Evolutionary conservation across 1,284 basidiomycete genomes (phyloP).

Genomic region (Leccinum angustisporum): DNA sequence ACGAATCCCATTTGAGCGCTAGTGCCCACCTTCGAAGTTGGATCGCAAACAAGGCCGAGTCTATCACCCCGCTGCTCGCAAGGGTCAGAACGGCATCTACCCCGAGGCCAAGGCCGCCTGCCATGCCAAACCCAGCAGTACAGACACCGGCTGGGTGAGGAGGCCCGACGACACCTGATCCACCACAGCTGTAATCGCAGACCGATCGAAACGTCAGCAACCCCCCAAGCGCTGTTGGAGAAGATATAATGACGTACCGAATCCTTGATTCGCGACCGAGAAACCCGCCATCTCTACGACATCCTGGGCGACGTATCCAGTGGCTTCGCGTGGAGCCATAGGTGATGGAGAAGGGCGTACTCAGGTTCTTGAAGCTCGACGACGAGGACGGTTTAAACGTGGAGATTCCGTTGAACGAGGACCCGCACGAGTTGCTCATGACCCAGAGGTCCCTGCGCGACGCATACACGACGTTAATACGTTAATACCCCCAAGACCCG

Average conservation of each 20-base stretch:
- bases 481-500: constrained; percentile 17
- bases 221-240: constrained; percentile 7
- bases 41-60: constrained; percentile 37
- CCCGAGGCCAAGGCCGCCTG: constrained; percentile 26
- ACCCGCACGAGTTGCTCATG: constrained; percentile 17
- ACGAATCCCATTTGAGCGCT: not conserved
- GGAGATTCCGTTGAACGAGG: constrained; percentile 8
- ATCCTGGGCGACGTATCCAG: constrained; percentile 41
- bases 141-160: constrained; percentile 26
- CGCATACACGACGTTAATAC: not conserved
- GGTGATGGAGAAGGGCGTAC: constrained; percentile 17
- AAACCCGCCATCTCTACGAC: constrained; percentile 46
- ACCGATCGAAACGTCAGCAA: not conserved
- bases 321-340: constrained; percentile 27
- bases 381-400: constrained; percentile 26
- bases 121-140: constrained; percentile 32
- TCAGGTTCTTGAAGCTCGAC: constrained; percentile 30
- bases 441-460: constrained; percentile 30
- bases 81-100: constrained; percentile 45
- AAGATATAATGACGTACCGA: constrained; percentile 33
- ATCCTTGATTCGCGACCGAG: constrained; percentile 40
- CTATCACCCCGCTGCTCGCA: constrained; percentile 36
- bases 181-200: constrained; percentile 23
- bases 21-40: constrained; percentile 37
- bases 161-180: constrained; percentile 10